These are phyloP conservation scores for Candida sanyaensis DNA, from an alignment of 1,139 yeast genomes.

Conservation along the genomic window DNA sequence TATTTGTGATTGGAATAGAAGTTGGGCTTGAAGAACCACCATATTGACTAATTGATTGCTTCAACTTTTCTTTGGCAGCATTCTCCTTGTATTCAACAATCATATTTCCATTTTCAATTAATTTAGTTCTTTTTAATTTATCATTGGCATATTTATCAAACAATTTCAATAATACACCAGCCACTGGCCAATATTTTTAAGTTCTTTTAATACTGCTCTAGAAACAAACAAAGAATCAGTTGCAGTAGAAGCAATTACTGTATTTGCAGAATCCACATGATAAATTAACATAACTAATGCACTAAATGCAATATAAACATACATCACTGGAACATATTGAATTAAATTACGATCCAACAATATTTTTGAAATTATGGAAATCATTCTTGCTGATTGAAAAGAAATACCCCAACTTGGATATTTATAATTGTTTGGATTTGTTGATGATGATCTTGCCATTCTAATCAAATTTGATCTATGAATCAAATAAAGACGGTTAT, in stretches of 20 bases:
- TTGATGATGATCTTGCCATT: conserved; percentile 45
- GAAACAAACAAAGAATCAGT: conserved; percentile 56
- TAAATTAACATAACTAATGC: conserved; percentile 75
- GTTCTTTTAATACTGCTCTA: conserved; percentile 51
- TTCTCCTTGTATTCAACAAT: conserved; percentile 43
- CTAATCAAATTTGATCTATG: conserved; percentile 71
- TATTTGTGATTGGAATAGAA: not conserved
- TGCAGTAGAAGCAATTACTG: conserved; percentile 61
- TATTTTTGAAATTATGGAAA: conserved; percentile 65
- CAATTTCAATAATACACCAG: conserved; percentile 40
- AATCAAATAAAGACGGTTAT: conserved; percentile 67
- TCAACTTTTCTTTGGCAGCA: conserved; percentile 7
- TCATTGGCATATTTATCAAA: conserved; percentile 51
- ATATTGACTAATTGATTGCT: not conserved
- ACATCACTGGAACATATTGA: conserved; percentile 56
- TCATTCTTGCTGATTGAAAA: conserved; percentile 83
- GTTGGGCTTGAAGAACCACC: not conserved
- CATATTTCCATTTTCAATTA: conserved; percentile 42
- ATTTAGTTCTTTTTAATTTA: conserved; percentile 43
- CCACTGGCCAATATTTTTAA: conserved; percentile 52
- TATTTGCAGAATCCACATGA: conserved; percentile 65
- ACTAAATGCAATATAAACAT: conserved; percentile 60
- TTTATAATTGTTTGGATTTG: conserved; percentile 50
- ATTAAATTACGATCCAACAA: conserved; percentile 54
- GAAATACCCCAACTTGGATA: conserved; percentile 86